Conservation (phyloP, 768 basidiomycete genomes). For the Lanmaoa pseudosensibilis region DNA sequence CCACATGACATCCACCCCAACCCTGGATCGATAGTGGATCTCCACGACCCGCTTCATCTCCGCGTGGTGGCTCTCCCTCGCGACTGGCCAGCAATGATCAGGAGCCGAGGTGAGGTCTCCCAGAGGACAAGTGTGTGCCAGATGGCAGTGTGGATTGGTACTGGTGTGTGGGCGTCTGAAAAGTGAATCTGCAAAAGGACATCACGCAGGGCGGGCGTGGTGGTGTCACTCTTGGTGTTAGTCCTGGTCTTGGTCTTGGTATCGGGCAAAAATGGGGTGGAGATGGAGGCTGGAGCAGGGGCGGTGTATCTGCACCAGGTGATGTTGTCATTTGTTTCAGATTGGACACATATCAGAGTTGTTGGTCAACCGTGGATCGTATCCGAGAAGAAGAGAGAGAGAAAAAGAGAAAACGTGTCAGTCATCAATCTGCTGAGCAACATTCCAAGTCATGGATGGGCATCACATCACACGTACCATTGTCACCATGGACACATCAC, state of each 20-base stretch:
- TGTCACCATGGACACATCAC: background rate
- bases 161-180: slow-evolving; percentile 50
- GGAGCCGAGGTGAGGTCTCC: slow-evolving; percentile 40
- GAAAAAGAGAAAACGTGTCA: no score
- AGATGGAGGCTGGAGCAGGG: no score
- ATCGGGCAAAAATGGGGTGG: no score
- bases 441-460: background rate
- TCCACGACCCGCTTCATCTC: slow-evolving; percentile 69
- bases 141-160: slow-evolving; percentile 59
- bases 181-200: no score
- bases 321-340: slow-evolving; percentile 82
- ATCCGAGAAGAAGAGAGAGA: slow-evolving; percentile 45
- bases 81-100: slow-evolving; percentile 78
- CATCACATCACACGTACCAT: slow-evolving; percentile 11
- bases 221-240: no score
- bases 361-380: slow-evolving; percentile 67
- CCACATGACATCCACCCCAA: slow-evolving; percentile 41
- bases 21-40: slow-evolving; percentile 30
- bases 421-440: background rate
- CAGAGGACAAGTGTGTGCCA: slow-evolving; percentile 37
- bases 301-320: slow-evolving; percentile 65
- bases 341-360: slow-evolving; percentile 68
- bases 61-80: slow-evolving; percentile 66
- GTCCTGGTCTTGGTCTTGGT: no score
- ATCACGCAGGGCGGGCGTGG: slow-evolving; percentile 16